Conservation (phyloP, 805 yeast species). For the Candida palmyrensis region DNA sequence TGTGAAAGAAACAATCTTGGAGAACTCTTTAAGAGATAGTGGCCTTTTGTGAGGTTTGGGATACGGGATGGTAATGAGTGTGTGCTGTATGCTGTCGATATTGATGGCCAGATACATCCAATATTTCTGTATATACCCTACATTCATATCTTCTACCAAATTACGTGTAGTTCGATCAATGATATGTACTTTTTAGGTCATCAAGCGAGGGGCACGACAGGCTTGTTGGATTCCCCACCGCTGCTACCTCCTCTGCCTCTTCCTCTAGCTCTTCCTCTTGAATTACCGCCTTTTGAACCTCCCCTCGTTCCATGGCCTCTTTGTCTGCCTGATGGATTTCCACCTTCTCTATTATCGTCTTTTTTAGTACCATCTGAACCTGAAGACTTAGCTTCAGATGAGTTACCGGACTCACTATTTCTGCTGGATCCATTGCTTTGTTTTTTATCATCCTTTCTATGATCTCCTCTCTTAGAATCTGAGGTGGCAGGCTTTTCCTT, state of each 20-base stretch:
- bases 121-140: too few species aligned
- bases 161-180: too few species aligned
- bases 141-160: too few species aligned
- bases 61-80: too few species aligned
- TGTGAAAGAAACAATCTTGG: slow-evolving; percentile 73
- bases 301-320: slow-evolving; percentile 17
- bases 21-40: slow-evolving; percentile 69
- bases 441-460: too few species aligned
- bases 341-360: slow-evolving; percentile 8
- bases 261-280: slow-evolving; percentile 5
- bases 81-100: too few species aligned
- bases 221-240: slow-evolving; percentile 1
- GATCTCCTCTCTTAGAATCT: neutral
- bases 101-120: too few species aligned
- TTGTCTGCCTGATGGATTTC: slow-evolving; percentile 10
- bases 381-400: neutral
- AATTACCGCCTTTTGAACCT: slow-evolving; percentile 8
- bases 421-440: slow-evolving; percentile 3
- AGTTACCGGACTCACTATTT: neutral
- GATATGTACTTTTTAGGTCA: too few species aligned
- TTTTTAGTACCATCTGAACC: slow-evolving; percentile 2
- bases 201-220: too few species aligned
- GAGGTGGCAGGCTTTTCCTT: neutral
- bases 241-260: slow-evolving; percentile 4
- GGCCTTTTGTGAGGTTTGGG: slow-evolving; percentile 55